These are phyloP conservation scores for Myochromella boudieri DNA, from an alignment of 768 basidiomycete species.

Conservation along the genomic window DNA sequence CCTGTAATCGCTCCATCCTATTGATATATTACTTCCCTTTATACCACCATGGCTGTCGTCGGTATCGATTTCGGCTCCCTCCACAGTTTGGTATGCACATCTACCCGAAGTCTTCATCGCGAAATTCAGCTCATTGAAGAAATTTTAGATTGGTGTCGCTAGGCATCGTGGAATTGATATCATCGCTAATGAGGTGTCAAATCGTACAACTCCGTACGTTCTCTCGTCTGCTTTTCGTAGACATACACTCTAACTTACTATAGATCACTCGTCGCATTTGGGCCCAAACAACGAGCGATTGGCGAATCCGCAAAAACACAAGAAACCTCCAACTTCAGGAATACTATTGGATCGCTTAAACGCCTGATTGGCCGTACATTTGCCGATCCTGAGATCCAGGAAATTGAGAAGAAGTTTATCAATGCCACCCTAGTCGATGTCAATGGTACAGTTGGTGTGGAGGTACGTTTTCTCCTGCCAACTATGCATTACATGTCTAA, in stretches of 20 bases:
- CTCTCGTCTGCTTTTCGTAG: neutral
- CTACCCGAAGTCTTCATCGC: constrained; percentile 9
- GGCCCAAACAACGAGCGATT: constrained; percentile 85
- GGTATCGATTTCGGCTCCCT: constrained; percentile 93
- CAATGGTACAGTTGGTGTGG: constrained; percentile 76
- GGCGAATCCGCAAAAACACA: constrained; percentile 97
- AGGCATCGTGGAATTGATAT: constrained; percentile 97
- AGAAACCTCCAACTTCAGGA: constrained; percentile 97
- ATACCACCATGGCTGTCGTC: constrained; percentile 78
- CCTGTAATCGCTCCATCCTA: constrained; percentile 10
- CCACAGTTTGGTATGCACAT: constrained; percentile 73
- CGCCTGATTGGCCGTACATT: constrained; percentile 83
- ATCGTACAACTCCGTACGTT: constrained; percentile 92
- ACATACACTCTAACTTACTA: neutral
- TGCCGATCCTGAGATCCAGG: constrained; percentile 77
- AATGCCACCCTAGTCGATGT: constrained; percentile 86
- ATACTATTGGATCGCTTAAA: constrained; percentile 93
- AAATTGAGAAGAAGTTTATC: constrained; percentile 89
- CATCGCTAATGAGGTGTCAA: constrained; percentile 96
- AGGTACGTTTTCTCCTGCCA: constrained; percentile 56
- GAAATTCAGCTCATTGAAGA: constrained; percentile 14
- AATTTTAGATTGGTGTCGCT: constrained; percentile 84
- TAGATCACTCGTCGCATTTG: constrained; percentile 94
- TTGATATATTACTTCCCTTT: constrained; percentile 18
- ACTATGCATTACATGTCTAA: constrained; percentile 10